Base-by-base conservation (phyloP, 2,329 filamentous ascomycete species). In the Aspergillus chevalieri region DNA sequence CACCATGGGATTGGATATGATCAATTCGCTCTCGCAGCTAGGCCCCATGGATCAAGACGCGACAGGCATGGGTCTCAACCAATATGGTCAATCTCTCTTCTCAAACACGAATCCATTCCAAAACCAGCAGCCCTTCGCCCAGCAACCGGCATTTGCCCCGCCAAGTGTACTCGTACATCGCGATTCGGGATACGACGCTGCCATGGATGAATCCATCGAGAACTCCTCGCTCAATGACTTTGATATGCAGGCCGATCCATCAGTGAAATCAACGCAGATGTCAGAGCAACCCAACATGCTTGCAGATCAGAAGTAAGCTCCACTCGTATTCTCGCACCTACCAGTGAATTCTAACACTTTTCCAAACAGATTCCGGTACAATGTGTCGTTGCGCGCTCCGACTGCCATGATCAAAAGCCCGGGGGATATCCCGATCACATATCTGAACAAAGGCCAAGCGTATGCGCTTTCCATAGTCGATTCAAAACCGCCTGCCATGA, bases 381-480 rank as follows among this genome's bases (percentile, higher is more conserved):
- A 93, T 65, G 86, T 89, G 46, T 93, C 89, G 0, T 73, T 98
- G 43, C 94, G 95, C 66, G 92, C 93, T 1, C 90, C 92, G 3
- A 98, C 93, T 0, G 93, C 93, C 6, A 98, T 97, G 93, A 86
- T 67, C 21, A 94, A 87, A 67, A 84, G 90, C 53, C 72, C 83
- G 1, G 87, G 94, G 52, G 92, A 97, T 67, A 94, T 97, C 21
- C 93, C 93, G 0, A 83, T 97, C n/a, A 96, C 92, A 0, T 98
- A 98, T 65, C 80, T 98, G 15, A 98, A 98, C 74, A 97, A 97
- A 70, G 91, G 92, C 21, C 92, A 97, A 66, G 89, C 90, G 14
- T 98, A 98, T 67, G 87, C 88, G 0, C 76, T 98, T 15, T 87
- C 87, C 2, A 80, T 98, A 24, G 76, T 87, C 43, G 93, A 98